phyloP scores from a whole-genome alignment of 148 eudicot species.

The Polygonum aviculare region DNA sequence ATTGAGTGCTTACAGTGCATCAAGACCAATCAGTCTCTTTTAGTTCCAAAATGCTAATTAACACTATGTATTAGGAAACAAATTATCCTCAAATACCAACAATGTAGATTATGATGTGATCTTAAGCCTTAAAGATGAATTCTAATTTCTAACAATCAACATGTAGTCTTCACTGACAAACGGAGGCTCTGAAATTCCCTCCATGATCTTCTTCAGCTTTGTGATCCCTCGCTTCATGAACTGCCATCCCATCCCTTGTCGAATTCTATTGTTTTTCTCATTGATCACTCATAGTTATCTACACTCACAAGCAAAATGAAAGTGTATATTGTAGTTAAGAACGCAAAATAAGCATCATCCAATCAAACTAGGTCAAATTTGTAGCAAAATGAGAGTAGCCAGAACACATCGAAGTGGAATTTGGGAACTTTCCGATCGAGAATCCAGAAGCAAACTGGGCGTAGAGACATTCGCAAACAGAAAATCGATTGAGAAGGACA shows the following conservation, averaged over 20 bases:
- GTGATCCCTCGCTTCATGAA: constrained; percentile 25
- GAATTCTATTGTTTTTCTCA: neutral
- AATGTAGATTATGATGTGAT: neutral
- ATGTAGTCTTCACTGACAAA: constrained; percentile 15
- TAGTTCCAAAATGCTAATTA: constrained; percentile 2
- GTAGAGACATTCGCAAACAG: too few relatives aligned
- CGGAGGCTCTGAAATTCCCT: constrained; percentile 22
- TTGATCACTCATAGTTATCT: constrained; percentile 10
- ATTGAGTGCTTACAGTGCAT: neutral
- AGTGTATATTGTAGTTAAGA: neutral
- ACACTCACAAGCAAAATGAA: neutral
- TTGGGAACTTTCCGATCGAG: too few relatives aligned
- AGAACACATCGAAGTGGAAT: too few relatives aligned
- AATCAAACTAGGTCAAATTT: too few relatives aligned
- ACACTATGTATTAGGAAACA: neutral
- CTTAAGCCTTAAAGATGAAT: neutral
- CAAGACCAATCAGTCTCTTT: neutral
- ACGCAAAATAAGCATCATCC: neutral
- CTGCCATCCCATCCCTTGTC: constrained; percentile 19
- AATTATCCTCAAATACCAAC: neutral
- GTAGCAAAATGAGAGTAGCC: too few relatives aligned
- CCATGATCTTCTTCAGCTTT: constrained; percentile 27
- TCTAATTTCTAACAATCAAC: neutral
- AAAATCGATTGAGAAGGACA: too few relatives aligned
- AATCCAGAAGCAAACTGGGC: too few relatives aligned